Evolutionary conservation across 2,329 filamentous ascomycete genomes (phyloP), one percentile per base, ranked within the genome.

Genomic region (Colletotrichum graminicola): DNA sequence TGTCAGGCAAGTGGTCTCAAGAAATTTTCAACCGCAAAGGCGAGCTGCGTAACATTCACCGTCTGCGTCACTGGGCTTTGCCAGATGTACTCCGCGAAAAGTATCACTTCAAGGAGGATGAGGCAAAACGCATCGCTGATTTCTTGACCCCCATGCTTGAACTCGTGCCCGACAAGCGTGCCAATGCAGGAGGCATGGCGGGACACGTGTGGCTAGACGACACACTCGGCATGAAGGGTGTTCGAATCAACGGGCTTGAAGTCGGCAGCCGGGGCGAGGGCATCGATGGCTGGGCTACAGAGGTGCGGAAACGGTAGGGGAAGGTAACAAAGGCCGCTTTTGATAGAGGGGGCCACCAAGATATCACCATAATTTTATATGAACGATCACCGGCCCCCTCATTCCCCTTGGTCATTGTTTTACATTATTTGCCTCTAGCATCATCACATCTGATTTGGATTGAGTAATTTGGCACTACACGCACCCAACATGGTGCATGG

Each of bases 11-110:
- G 83, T 98, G 96, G 96, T 95, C 92, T 18, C 95, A 98, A 81
- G 96, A 98, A 81, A 99, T 99, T 74, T 99, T 99, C 86, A 98
- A 98, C 81, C 91, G 96, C 75, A 97, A 97, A 82, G 96, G 96
- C 76, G 96, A 99, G 80, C 89, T 99, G 47, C 93, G 96, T 70
- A 98, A 99, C 83, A 99, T 99, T 77, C 96, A 98, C 82, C 90
- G 96, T 55, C 88, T 99, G 74, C 93, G 96, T 63, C 95, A 98
- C 83, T 99, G 96, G 96, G 94, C 95, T 0, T 85, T 99, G 7
- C 90, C 95, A 0, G 95, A 98, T 77, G 96, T 99, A 1, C 86
- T 99, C 41, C 90, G 92, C 72, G 96, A 99, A 82, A 99, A 99
- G 80, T 99, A 99, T 79, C 96, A 98, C 81, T 98, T 97, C 82